Evolutionary conservation across 2,329 filamentous ascomycete genomes (phyloP).

Genomic region (Epichloe festucae): DNA sequence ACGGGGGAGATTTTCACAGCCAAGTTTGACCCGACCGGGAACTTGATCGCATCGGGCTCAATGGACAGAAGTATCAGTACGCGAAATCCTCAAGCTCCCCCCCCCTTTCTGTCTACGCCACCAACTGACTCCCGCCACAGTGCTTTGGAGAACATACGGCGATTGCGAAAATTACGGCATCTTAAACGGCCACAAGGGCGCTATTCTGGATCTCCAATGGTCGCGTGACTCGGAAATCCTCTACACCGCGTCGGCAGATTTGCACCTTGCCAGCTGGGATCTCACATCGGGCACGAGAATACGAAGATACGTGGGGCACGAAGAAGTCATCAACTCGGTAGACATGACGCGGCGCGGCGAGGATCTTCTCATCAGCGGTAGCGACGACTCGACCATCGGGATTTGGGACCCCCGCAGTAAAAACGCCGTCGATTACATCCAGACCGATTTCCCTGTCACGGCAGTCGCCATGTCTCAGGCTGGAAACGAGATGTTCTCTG

Average conservation of each 20-base stretch:
- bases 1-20: slow-evolving; percentile 82
- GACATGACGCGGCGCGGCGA: slow-evolving; percentile 83
- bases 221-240: slow-evolving; percentile 84
- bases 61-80: slow-evolving; percentile 86
- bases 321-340: slow-evolving; percentile 88
- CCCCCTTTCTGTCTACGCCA: neutral
- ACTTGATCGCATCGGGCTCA: slow-evolving; percentile 82
- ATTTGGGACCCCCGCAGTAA: slow-evolving; percentile 95
- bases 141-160: slow-evolving; percentile 88
- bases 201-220: slow-evolving; percentile 88
- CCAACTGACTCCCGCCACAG: slow-evolving; percentile 27
- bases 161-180: slow-evolving; percentile 90
- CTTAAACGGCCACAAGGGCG: slow-evolving; percentile 79
- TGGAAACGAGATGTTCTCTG: slow-evolving; percentile 88
- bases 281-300: slow-evolving; percentile 84
- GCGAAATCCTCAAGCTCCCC: slow-evolving; percentile 14
- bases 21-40: slow-evolving; percentile 78
- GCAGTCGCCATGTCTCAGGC: slow-evolving; percentile 85
- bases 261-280: slow-evolving; percentile 90
- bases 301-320: slow-evolving; percentile 82
- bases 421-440: slow-evolving; percentile 72
- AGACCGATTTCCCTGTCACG: slow-evolving; percentile 86
- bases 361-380: slow-evolving; percentile 79
- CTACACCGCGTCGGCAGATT: slow-evolving; percentile 88
- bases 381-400: slow-evolving; percentile 85